Base-by-base conservation (phyloP, 176 grass and related monocot species). In the Tillandsia fasciculata region DNA sequence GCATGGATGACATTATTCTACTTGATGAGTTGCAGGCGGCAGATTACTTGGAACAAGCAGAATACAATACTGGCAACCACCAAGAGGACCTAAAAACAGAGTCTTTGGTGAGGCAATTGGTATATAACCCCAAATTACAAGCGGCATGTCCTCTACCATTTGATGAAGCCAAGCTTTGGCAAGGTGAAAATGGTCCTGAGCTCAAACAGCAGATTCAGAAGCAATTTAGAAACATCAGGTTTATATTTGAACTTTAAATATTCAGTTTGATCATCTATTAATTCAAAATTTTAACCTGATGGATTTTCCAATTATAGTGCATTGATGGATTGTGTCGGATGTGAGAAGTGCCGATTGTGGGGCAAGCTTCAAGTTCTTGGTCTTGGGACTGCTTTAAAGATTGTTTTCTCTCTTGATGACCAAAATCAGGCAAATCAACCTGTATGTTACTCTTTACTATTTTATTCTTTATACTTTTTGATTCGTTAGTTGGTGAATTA, bases 321-420 rank as follows among this genome's bases (percentile, higher is more conserved):
- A 11, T 76, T 99, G 66, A 93, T 93, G 87, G 90, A 93, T 48
- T 99, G 94, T 56, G 87, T 93, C 72, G 89, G 87, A 70, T 99
- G 90, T 64, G 94, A 99, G 79, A 99, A 99, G 76, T 99, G 94
- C 61, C 87, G 94, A 27, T 71, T 99, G 52, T 99, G 94, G 90
- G 94, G 94, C 54, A 99, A 99, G 73, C 94, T 93, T 66, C 89
- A 99, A 85, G 94, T 99, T 78, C 87, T 86, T 75, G 90, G 94
- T 83, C 89, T 99, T 33, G 94, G 89, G 67, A 99, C 94, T 67
- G 94, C 94, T 61, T 73, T 99, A 72, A 93, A 99, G 84, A 87
- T 99, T 83, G 77, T 93, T 14, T 99, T 99, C 69, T 92, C 86
- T 5, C 77, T 90, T 47, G 71, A 88, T 76, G 77, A 75, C 28